phyloP scores from a whole-genome alignment of 192 early-diverging fungal genomes.

The Piromyces finnis region DNA sequence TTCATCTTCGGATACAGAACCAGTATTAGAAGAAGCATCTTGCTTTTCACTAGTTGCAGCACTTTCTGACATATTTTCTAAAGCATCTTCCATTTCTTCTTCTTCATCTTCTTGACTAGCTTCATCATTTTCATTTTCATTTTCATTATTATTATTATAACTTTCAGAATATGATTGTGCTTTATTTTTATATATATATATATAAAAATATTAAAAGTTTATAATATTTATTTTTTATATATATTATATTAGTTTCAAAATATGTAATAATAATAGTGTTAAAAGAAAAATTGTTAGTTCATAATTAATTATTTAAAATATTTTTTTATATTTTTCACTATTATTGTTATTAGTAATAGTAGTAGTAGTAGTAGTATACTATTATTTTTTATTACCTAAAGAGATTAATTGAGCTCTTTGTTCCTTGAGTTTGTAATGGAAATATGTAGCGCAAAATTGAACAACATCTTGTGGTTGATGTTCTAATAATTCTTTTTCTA shows the following conservation, averaged over 20 bases:
- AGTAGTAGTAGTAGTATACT: too few species aligned
- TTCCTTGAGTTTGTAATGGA: conserved; percentile 68
- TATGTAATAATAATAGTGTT: too few species aligned
- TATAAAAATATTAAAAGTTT: too few species aligned
- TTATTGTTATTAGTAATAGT: too few species aligned
- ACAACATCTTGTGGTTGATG: conserved; percentile 71
- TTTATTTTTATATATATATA: neutral
- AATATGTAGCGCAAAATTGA: conserved; percentile 84
- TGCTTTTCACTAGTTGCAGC: neutral
- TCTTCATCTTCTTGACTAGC: too few species aligned
- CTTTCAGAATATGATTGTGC: neutral
- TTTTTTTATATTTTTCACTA: too few species aligned
- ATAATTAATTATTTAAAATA: too few species aligned
- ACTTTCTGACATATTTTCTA: neutral
- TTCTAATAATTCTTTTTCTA: conserved; percentile 58
- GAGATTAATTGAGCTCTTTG: conserved; percentile 28
- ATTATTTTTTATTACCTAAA: neutral
- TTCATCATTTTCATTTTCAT: too few species aligned
- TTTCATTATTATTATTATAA: neutral
- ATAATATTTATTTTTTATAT: too few species aligned
- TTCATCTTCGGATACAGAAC: neutral
- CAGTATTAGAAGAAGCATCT: neutral
- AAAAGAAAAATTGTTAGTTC: too few species aligned
- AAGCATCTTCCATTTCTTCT: neutral
- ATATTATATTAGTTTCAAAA: too few species aligned